Evolutionary conservation across 1,284 basidiomycete species (phyloP).

Genomic region (Sporisorium sorghi): DNA sequence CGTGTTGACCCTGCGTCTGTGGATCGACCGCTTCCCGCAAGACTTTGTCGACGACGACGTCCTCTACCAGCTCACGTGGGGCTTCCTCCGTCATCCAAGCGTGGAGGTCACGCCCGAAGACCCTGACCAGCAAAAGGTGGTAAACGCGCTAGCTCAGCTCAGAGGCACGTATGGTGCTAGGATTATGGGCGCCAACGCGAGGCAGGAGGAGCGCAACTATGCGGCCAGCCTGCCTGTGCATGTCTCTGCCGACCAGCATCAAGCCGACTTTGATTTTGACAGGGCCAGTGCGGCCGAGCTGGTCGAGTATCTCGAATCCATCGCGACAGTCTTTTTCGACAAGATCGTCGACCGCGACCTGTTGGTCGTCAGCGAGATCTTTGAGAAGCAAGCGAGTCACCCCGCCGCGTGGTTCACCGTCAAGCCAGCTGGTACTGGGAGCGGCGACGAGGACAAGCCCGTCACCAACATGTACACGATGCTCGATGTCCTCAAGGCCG

Average conservation of each 20-base stretch:
- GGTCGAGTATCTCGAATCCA: slow-evolving; percentile 63
- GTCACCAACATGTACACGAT: slow-evolving; percentile 63
- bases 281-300: slow-evolving; percentile 45
- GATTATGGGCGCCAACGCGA: slow-evolving; percentile 55
- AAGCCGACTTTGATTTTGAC: slow-evolving; percentile 58
- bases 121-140: slow-evolving; percentile 50
- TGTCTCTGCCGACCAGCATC: slow-evolving; percentile 11
- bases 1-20: slow-evolving; percentile 50
- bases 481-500: slow-evolving; percentile 47
- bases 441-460: slow-evolving; percentile 51
- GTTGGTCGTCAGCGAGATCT: slow-evolving; percentile 58
- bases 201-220: slow-evolving; percentile 40
- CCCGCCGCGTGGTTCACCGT: slow-evolving; percentile 59
- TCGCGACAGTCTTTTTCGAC: slow-evolving; percentile 61
- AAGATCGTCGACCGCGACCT: slow-evolving; percentile 62
- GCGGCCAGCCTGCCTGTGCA: slow-evolving; percentile 28
- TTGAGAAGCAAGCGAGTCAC: slow-evolving; percentile 52
- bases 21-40: slow-evolving; percentile 61
- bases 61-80: slow-evolving; percentile 53
- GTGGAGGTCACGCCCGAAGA: slow-evolving; percentile 43
- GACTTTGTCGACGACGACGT: slow-evolving; percentile 64
- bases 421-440: slow-evolving; percentile 15
- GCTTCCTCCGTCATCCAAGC: slow-evolving; percentile 49
- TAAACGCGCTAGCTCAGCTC: slow-evolving; percentile 47
- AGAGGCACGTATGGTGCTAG: slow-evolving; percentile 36